phyloP scores from a whole-genome alignment of 768 basidiomycete species.

The Trametes gibbosa region DNA sequence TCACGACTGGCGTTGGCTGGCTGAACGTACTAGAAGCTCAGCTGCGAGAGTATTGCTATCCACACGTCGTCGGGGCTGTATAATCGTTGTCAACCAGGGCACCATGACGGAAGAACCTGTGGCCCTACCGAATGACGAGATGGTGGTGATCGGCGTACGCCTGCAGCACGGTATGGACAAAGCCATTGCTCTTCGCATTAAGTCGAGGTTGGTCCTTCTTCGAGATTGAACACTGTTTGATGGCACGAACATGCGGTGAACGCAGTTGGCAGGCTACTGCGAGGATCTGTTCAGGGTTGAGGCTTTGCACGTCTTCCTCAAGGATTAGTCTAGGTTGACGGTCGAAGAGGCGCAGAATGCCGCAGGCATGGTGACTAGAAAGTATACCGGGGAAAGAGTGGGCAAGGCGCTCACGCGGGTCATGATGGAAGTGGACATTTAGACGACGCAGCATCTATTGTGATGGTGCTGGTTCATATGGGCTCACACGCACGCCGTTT shows the following conservation, averaged over 20 bases:
- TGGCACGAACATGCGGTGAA: neutral
- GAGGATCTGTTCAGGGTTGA: neutral
- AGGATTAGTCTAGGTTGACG: too few species aligned
- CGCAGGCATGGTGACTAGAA: too few species aligned
- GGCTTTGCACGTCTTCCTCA: too few species aligned
- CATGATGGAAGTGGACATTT: too few species aligned
- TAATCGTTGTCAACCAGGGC: conserved; percentile 8
- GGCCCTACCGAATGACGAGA: conserved; percentile 1
- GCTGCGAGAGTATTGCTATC: conserved; percentile 39
- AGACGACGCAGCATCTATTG: too few species aligned
- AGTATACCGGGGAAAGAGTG: too few species aligned
- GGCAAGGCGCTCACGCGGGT: too few species aligned
- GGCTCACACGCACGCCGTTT: too few species aligned
- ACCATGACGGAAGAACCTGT: too few species aligned
- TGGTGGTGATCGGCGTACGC: conserved; percentile 3
- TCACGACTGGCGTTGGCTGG: neutral
- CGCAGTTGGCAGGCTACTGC: neutral
- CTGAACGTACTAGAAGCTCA: conserved; percentile 30
- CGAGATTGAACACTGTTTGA: neutral
- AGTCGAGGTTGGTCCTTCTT: neutral
- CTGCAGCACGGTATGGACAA: neutral
- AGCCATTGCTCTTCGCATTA: neutral
- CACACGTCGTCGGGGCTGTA: conserved; percentile 52
- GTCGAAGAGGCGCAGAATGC: too few species aligned
- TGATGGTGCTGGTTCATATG: too few species aligned